A percentile compares a stretch with the other conserved stretches of the same genome.
These are phyloP conservation scores for Perilla frutescens DNA, from an alignment of 257 asterid species.

Conservation along the genomic window DNA sequence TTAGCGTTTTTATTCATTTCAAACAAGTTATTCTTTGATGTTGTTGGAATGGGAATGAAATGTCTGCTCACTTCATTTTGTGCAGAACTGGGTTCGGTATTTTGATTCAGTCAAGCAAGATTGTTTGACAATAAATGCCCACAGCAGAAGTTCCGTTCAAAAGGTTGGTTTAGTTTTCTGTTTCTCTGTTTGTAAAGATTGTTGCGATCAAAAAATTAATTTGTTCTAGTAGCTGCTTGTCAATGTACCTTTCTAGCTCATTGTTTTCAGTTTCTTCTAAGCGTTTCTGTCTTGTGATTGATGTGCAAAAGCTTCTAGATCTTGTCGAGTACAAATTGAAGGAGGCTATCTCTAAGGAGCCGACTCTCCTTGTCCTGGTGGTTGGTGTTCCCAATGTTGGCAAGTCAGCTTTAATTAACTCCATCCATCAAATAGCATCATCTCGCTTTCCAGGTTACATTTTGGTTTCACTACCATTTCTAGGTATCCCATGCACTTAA, in stretches of 20 bases:
- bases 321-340: conserved; percentile 87
- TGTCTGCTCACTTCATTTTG: conserved; percentile 26
- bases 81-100: conserved; percentile 78
- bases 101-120: conserved; percentile 78
- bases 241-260: conserved; percentile 20
- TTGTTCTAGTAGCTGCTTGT: conserved; percentile 5
- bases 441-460: conserved; percentile 79
- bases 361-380: conserved; percentile 89
- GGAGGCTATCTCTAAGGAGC: conserved; percentile 79
- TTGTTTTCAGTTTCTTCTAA: conserved; percentile 6
- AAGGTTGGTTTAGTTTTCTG: conserved; percentile 60
- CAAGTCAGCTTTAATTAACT: conserved; percentile 85
- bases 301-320: conserved; percentile 74
- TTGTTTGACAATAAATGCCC: conserved; percentile 86
- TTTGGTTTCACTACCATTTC: conserved; percentile 27
- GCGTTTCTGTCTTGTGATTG: conserved; percentile 38
- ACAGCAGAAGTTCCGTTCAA: conserved; percentile 80
- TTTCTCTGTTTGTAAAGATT: conserved; percentile 3
- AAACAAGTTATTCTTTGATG: neutral
- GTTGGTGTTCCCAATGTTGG: conserved; percentile 99
- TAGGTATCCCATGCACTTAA: neutral
- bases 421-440: conserved; percentile 84
- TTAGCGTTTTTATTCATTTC: neutral
- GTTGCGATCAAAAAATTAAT: neutral
- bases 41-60: conserved; percentile 18